phyloP scores from a whole-genome alignment of 495 filamentous ascomycete genomes.

The Rhypophila decipiens region DNA sequence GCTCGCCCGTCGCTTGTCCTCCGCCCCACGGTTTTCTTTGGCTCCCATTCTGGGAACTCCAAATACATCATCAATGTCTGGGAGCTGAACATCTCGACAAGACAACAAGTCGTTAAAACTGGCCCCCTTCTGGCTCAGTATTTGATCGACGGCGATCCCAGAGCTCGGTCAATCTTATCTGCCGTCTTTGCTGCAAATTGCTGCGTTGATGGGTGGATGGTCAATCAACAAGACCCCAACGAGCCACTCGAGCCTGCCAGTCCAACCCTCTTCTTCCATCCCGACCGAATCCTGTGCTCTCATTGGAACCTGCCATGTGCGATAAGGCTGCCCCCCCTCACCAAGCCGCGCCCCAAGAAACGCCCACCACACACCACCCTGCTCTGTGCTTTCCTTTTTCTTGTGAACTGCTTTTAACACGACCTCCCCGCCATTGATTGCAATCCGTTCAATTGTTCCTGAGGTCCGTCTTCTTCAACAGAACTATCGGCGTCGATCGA shows the following conservation, averaged over 20 bases:
- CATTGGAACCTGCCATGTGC: constrained; percentile 25
- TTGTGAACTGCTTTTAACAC: too few relatives aligned
- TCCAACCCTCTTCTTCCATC: too few relatives aligned
- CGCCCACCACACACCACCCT: neutral
- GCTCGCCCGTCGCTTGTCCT: neutral
- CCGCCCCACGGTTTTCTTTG: neutral
- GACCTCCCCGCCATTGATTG: too few relatives aligned
- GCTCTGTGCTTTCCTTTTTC: neutral
- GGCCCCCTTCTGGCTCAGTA: neutral
- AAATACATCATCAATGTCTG: neutral
- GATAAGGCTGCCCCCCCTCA: constrained; percentile 36
- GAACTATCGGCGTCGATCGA: neutral
- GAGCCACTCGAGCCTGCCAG: too few relatives aligned
- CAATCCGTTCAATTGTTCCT: neutral
- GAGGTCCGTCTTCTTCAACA: neutral
- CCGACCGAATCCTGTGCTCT: neutral
- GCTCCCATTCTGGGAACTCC: neutral
- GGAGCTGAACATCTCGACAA: neutral
- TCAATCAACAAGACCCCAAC: neutral
- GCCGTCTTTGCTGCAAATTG: neutral
- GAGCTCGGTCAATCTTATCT: neutral
- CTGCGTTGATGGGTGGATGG: neutral
- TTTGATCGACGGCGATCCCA: neutral
- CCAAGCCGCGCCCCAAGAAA: neutral
- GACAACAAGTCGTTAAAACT: neutral